Evolutionary conservation across 495 filamentous ascomycete species (phyloP), one percentile per base, ranked within the genome.

Genomic region (Penicillium odoratum): DNA sequence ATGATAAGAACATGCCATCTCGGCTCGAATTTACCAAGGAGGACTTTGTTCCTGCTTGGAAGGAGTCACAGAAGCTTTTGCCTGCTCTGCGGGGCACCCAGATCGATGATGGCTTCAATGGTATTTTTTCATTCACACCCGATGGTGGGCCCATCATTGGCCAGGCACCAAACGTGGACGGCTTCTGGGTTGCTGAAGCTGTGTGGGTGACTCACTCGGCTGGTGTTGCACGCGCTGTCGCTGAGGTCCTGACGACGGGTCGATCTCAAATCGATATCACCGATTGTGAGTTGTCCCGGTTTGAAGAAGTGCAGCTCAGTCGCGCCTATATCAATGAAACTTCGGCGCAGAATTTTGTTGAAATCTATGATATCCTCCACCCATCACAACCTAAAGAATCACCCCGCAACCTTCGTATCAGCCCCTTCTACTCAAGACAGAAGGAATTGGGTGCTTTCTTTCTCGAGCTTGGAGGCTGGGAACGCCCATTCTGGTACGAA

Each of bases 171-270:
- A 69, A 72, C 25, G 55, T 83, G 4, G 75, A 80, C 33, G 76
- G 76, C 9, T 81, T 82, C 70, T 82, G 74, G 36, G 79, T 82
- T 8, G 80, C 79, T 7, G 79, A 81, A 53, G 80, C 80, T 7
- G 79, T 83, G 2, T 83, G 80, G 80, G 78, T 83, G 5, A 83
- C 80, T 9, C 80, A 83, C 44, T 78, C 77, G 0, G 79, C 78
- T n/a, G 80, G 80, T 16, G 75, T 81, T 10, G 80, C 80, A 7
- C 72, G 77, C 33, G 76, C 78, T 15, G 38, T 83, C 4, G 80
- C 79, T 0, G 69, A 83, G 55, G 49, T 79, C 8, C 72, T 83
- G 15, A 81, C 79, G 3, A 68, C 64, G 0, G 79, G 78, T 6
- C 63, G 57, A 33, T 81, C 79, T 5, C 54, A 70, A 30, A 74